Conservation (phyloP, 768 basidiomycete genomes). For the Suillus luteus region DNA sequence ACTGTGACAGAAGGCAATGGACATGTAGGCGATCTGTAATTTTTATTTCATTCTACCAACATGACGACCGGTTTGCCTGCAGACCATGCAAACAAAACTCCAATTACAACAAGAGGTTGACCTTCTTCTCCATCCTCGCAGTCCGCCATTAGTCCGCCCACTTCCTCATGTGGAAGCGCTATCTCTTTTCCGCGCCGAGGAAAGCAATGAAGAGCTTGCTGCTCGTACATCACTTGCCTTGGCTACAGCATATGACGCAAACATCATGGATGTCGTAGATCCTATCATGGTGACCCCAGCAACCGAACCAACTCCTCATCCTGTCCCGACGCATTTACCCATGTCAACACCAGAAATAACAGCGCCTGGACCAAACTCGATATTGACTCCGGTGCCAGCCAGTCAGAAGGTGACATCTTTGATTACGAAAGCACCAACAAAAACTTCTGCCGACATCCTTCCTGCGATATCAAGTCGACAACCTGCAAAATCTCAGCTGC, state of each 20-base stretch:
- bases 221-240: slow-evolving; percentile 45
- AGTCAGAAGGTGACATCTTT: background rate
- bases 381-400: too few relatives aligned
- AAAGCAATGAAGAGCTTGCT: slow-evolving; percentile 61
- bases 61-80: slow-evolving; percentile 10
- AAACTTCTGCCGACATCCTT: background rate
- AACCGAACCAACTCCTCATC: slow-evolving; percentile 11
- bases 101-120: slow-evolving; percentile 47
- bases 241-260: slow-evolving; percentile 19
- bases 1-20: slow-evolving; percentile 28
- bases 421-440: slow-evolving; percentile 10
- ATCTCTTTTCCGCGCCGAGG: slow-evolving; percentile 62
- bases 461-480: background rate
- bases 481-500: slow-evolving; percentile 1
- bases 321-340: slow-evolving; percentile 4
- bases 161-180: slow-evolving; percentile 64
- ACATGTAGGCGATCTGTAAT: slow-evolving; percentile 29
- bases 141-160: slow-evolving; percentile 73
- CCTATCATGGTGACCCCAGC: background rate
- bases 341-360: slow-evolving; percentile 7
- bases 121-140: slow-evolving; percentile 73
- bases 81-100: slow-evolving; percentile 21
- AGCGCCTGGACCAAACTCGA: background rate
- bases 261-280: background rate
- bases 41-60: background rate